Conservation (phyloP, 306 rosid species). For the Lathyrus aphaca region DNA sequence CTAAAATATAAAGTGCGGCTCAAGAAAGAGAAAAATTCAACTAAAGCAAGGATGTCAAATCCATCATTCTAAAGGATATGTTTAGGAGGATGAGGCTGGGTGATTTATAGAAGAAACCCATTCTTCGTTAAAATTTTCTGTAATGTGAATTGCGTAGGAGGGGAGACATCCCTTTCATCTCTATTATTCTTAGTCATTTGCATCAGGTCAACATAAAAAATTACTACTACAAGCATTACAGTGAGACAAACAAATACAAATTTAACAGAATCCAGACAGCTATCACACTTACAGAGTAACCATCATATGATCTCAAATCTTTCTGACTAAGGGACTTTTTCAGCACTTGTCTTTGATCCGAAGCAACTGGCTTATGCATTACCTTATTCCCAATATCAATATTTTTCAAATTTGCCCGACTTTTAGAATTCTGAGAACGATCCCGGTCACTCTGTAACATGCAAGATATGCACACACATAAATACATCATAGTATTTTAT, state of each 20-base stretch:
- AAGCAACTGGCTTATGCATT: constrained; percentile 54
- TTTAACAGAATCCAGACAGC: constrained; percentile 11
- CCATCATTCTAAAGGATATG: no score
- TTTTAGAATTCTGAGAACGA: constrained; percentile 57
- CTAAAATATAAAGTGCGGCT: neutral
- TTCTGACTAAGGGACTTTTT: constrained; percentile 81
- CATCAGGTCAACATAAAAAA: constrained; percentile 1
- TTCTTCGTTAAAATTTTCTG: no score
- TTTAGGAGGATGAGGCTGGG: no score
- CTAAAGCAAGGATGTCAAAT: neutral
- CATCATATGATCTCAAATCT: constrained; percentile 76
- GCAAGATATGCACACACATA: constrained; percentile 32
- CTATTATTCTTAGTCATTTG: neutral
- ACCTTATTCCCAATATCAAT: constrained; percentile 50
- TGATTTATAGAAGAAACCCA: no score
- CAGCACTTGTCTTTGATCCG: constrained; percentile 60
- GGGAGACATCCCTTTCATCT: neutral
- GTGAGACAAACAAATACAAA: constrained; percentile 20
- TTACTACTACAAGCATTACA: constrained; percentile 15
- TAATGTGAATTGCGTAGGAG: no score
- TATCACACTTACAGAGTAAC: constrained; percentile 75
- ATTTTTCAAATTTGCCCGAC: constrained; percentile 51
- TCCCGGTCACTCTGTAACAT: constrained; percentile 81
- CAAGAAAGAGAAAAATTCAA: constrained; percentile 18
- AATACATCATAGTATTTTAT: constrained; percentile 22